Evolutionary conservation across 257 asterid species (phyloP), one percentile per base, ranked within the genome.

Genomic region (Salvia hispanica): DNA sequence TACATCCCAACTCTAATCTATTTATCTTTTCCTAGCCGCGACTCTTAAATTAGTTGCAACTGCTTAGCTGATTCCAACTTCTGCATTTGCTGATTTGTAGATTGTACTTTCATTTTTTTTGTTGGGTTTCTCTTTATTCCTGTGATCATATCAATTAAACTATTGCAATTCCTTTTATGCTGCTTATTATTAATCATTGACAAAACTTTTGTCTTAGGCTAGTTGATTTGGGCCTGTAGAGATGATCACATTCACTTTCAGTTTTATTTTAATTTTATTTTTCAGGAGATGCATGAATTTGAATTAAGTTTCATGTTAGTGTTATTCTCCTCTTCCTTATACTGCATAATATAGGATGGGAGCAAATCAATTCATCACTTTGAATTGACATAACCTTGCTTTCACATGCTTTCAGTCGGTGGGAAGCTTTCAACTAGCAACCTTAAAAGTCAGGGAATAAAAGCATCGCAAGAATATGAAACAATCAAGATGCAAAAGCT

Each of bases 361-460:
- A 58, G 52, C 59, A 7, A 55, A 18, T 18, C 21, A 18, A 18
- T 59, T 68, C 52, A 31, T 57, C 59, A 4, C 42, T 54, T 66
- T 16, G 61, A 54, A 50, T 51, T 77, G 60, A 64, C 57, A 60
- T 58, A 34, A 42, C 36, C 60, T 71, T 55, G 74, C 58, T 58
- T 40, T 67, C 21, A 28, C 47, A 33, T 78, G 67, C 58, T 78
- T 76, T 46, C 79, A 92, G 98, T 82, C 76, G 78, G 72, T 58
- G 82, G 83, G 71, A 85, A 81, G 82, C 77, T 80, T 39, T 78
- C 90, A 0, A 65, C 77, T 5, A 77, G 85, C 86, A 82, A 77
- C 77, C 72, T 86, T 74, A 88, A 83, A 69, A 76, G 55, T 58
- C 88, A 74, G 72, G 82, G 76, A 16, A 62, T 67, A 43, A 85